Percentiles rank a stretch among this genome's conserved stretches.
phyloP scores from a whole-genome alignment of 768 basidiomycete genomes.

The Candolleomyces efflorescens region DNA sequence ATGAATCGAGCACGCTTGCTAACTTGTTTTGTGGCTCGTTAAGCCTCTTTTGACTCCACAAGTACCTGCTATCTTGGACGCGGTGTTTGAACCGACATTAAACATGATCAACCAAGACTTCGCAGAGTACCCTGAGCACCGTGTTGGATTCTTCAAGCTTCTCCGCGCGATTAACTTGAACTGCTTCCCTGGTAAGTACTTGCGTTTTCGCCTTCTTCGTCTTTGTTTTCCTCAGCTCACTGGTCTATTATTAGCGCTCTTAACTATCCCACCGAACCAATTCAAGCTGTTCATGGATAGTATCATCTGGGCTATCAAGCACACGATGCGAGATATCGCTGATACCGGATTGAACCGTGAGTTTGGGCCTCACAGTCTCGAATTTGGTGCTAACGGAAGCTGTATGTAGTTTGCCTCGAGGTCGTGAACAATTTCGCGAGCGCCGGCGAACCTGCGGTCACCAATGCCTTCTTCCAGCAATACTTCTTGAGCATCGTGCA shows the following conservation, averaged over 20 bases:
- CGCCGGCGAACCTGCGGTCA: slow-evolving; percentile 67
- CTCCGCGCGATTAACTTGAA: slow-evolving; percentile 87
- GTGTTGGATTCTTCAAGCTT: slow-evolving; percentile 95
- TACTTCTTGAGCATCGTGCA: slow-evolving; percentile 92
- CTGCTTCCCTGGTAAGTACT: slow-evolving; percentile 85
- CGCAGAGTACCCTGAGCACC: slow-evolving; percentile 97
- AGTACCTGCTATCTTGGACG: slow-evolving; percentile 92
- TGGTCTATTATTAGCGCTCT: slow-evolving; percentile 52
- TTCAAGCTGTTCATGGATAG: slow-evolving; percentile 99
- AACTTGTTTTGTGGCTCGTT: slow-evolving; percentile 5
- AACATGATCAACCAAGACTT: slow-evolving; percentile 99
- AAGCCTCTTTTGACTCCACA: slow-evolving; percentile 87
- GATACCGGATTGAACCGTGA: slow-evolving; percentile 81
- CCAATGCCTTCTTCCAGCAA: slow-evolving; percentile 93
- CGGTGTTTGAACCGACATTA: slow-evolving; percentile 94
- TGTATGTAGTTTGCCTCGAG: slow-evolving; percentile 76
- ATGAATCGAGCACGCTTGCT: slow-evolving; percentile 7
- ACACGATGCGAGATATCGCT: slow-evolving; percentile 97
- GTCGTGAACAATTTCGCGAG: slow-evolving; percentile 91
- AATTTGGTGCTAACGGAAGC: slow-evolving; percentile 1
- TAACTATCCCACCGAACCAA: slow-evolving; percentile 83
- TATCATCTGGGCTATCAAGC: slow-evolving; percentile 99
- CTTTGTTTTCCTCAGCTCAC: slow-evolving; percentile 5
- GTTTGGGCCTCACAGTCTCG: slow-evolving; percentile 25
- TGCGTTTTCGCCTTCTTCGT: background rate